Base-by-base conservation (phyloP, 2,329 filamentous ascomycete species). In the Colletotrichum chrysophilum region DNA sequence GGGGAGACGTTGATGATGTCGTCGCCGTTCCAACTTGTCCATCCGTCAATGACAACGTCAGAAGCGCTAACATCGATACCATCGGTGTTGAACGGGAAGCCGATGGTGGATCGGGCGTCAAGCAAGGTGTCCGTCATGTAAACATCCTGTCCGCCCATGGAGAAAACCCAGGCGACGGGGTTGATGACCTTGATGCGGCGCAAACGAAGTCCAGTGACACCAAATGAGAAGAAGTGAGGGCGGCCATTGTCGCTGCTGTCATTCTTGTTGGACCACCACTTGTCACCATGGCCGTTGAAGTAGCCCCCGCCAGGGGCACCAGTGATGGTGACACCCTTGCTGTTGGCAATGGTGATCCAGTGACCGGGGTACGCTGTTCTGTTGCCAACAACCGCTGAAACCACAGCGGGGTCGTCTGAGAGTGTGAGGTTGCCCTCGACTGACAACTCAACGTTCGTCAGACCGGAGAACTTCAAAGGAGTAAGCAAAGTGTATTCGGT, bases 71-170 rank as follows among this genome's bases (percentile, higher is more conserved):
- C 71, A 16, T 74, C 71, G 5, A 74, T 64, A 7, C 71, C 71
- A 1, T 70, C 71, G 1, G 71, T 74, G 71, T 74, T 74, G 66
- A 74, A 70, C 1, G 71, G 71, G 71, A 74, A 74, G 0, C n/a
- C 71, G 3, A n/a, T 56, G 5, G 32, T 69, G 4, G 66, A 64
- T 8, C 71, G 56, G 9, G 71, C 71, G 12, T 74, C 71, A 4
- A 74, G 66, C 10, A 74, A 18, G 7, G 71, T 74, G 43, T 74
- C 71, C 8, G 71, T 74, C 71, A 70, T 74, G 58, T 70, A 74
- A 24, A 74, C 56, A 34, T 74, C 71, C 21, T 64, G 18, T 32
- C 71, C 71, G 8, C 58, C 56, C 58, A 74, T 43, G 3, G 71
- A 70, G 18, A 74, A 74, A 43, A 36, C 43, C 66, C 71, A 74